Base-by-base conservation (phyloP, 2,329 filamentous ascomycete genomes). In the Rhinocladiella mackenziei region DNA sequence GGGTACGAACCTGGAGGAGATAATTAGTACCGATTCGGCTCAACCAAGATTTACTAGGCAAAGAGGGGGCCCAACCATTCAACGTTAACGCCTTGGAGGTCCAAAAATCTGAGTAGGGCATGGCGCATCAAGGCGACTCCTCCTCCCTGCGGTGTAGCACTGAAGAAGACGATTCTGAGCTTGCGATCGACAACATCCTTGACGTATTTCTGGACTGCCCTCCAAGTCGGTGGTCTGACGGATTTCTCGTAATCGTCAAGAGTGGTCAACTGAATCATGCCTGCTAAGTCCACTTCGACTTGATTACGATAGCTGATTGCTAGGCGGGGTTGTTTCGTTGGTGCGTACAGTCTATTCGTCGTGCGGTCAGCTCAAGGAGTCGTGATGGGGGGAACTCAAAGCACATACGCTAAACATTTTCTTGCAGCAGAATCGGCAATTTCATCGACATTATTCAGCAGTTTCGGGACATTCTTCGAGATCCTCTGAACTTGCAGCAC, bases 41-140 rank as follows among this genome's bases (percentile, higher is more conserved):
- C 17, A 20, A n/a, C 17, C 13, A n/a, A 13, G 4, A 14, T 15
- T n/a, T 4, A 14, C 15, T 15, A 60, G 9, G 7, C n/a, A 8
- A 3, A 5, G 7, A n/a, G 32, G 18, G 18, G 32, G 11, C 17
- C 77, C 66, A 75, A 89, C 86, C 86, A 92, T 44, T 75, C 80
- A 56, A 85, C 71, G 50, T 89, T 75, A 1, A 88, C 78, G 1
- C 77, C 82, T 32, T 86, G 60, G 3, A 80, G 68, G 43, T 78
- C 75, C 18, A 83, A 75, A 58, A 89, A 84, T 39, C 86, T 76
- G 34, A 89, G 77, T 20, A 91, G 65, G 8, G 86, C 83, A 62
- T 91, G 86, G 18, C 86, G 75, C 86, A 91, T 91, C 37, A 89
- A 70, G 4, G 85, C 85, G 6, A 91, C 86, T 30, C 86, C 85